Conservation (phyloP, 331 rosid genomes). For the Rosa hybrid region DNA sequence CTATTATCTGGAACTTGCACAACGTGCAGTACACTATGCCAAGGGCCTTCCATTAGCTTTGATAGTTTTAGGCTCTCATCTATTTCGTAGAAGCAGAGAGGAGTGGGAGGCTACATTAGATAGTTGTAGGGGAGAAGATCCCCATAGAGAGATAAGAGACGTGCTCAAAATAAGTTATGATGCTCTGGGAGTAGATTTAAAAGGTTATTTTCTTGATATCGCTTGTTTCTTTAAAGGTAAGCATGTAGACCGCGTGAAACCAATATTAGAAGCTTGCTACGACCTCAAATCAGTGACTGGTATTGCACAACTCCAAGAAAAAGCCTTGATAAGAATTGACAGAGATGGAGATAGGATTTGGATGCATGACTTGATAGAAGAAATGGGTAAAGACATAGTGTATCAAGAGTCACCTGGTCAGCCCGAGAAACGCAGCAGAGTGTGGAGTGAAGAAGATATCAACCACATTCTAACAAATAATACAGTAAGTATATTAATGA, state of each 20-base stretch:
- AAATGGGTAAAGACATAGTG: slow-evolving; percentile 8
- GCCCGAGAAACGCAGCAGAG: neutral
- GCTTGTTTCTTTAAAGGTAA: neutral
- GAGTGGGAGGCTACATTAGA: neutral
- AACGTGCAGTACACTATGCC: neutral
- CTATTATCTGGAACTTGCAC: neutral
- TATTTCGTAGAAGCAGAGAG: neutral
- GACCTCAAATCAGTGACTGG: neutral
- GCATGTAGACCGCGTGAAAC: rapidly evolving
- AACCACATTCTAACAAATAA: neutral
- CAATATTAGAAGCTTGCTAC: neutral
- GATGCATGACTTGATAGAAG: slow-evolving; percentile 2
- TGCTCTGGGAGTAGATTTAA: neutral
- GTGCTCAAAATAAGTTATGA: neutral
- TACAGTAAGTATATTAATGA: neutral
- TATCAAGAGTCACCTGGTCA: neutral
- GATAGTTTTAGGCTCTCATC: neutral
- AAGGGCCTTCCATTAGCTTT: slow-evolving; percentile 7
- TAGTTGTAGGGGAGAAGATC: neutral
- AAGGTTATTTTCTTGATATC: neutral
- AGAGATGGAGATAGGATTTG: neutral
- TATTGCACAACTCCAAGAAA: neutral
- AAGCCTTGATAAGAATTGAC: neutral
- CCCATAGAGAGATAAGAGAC: neutral
- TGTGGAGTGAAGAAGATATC: neutral